A percentile compares a stretch with the other conserved stretches of the same genome.
Conservation (phyloP, 768 basidiomycete species). For the Paxillus ammoniavirescens region DNA sequence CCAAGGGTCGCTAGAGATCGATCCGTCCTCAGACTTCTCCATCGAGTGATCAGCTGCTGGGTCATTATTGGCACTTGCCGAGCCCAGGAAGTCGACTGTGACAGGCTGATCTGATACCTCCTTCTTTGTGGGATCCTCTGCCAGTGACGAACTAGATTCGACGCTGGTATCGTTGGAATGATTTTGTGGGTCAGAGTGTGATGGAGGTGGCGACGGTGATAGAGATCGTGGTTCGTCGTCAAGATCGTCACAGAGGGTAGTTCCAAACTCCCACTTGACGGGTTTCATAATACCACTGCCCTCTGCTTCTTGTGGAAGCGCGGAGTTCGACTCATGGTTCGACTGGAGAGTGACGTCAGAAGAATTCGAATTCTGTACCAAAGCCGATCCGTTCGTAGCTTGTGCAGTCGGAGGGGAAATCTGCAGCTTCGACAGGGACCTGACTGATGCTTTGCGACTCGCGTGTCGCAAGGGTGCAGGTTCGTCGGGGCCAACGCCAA, state of each 20-base stretch:
- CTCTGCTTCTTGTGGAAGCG: constrained; percentile 1
- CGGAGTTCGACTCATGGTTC: background rate
- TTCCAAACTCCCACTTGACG: constrained; percentile 60
- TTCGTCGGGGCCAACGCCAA: constrained; percentile 44
- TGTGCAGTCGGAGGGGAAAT: background rate
- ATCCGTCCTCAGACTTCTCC: constrained; percentile 13
- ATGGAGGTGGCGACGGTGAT: background rate
- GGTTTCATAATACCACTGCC: constrained; percentile 13
- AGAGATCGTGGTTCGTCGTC: background rate
- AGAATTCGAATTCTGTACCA: background rate
- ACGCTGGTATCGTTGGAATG: background rate
- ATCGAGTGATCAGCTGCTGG: background rate
- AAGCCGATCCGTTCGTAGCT: background rate
- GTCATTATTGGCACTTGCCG: background rate
- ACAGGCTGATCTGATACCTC: background rate
- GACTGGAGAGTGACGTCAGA: background rate
- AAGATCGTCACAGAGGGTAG: constrained; percentile 28
- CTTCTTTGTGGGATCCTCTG: background rate
- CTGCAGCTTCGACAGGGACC: constrained; percentile 13
- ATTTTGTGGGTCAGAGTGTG: background rate
- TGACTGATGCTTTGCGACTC: constrained; percentile 25
- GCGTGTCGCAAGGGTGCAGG: constrained; percentile 24
- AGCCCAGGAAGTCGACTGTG: background rate
- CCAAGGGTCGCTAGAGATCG: constrained; percentile 38
- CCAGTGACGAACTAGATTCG: background rate